Evolutionary conservation across 768 basidiomycete species (phyloP), one percentile per base, ranked within the genome.

Genomic region (Tricholoma sp.): DNA sequence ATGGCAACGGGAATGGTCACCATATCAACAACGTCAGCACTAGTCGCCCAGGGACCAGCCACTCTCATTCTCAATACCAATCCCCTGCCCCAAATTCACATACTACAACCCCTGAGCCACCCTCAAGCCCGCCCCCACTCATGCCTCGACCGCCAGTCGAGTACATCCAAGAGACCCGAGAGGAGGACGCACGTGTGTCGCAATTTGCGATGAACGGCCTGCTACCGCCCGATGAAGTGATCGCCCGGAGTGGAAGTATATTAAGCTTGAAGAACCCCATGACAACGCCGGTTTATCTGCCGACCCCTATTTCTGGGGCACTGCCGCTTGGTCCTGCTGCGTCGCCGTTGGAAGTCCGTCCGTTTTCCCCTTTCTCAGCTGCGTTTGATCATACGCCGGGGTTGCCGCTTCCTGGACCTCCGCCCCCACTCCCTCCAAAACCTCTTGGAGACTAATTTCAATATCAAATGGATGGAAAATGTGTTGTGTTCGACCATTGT

Each of bases 121-220:
- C 47, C 28, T 74, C 75, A 0, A 69, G 79, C 0, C 90, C 88
- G 0, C 89, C 89, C 1, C 89, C 90, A 7, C 72, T 92, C 58
- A 73, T 80, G 75, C 91, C 90, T 2, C 83, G 85, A 51, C 91
- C 90, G 1, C 91, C 90, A 8, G 82, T 68, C 6, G 85, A 88
- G 54, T 92, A 92, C 66, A 90, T 93, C 58, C 82, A 86, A 59
- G 87, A 92, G 72, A 92, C 90, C 15, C 85, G 81, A 58, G 85
- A 86, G 61, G 89, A 86, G 61, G 88, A 92, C 61, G 72, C 79
- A 13, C 79, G 86, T 13, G 75, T 83, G 10, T 78, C 79, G 33
- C 68, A 70, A 47, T 66, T 70, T 44, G 74, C 73, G 32, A 65
- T 68, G 52, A 74, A 71, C 53, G 72, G 65, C 37, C 68, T 59